These are phyloP conservation scores for Lycium barbarum DNA, from an alignment of 257 asterid species.

Conservation along the genomic window DNA sequence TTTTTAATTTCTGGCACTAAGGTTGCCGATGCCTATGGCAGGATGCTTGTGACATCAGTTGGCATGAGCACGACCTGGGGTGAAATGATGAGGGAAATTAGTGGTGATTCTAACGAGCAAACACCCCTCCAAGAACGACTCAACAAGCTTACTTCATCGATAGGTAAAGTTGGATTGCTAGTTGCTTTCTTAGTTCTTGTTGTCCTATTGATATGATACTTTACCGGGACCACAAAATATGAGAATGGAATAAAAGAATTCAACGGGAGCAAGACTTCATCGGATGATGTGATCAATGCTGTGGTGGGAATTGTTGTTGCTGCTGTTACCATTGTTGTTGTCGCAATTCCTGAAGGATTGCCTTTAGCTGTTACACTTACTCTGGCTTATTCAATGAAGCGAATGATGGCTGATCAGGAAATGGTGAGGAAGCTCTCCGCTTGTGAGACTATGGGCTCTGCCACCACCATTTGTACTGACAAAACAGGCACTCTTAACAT, in stretches of 20 bases:
- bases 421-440: constrained; percentile 66
- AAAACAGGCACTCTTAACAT: constrained; percentile 59
- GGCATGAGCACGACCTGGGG: constrained; percentile 61
- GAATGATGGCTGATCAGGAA: constrained; percentile 65
- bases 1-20: constrained; percentile 51
- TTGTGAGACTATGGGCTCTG: constrained; percentile 67
- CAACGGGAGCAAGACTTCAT: not conserved
- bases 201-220: constrained; percentile 38
- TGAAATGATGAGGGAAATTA: constrained; percentile 56
- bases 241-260: not conserved
- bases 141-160: constrained; percentile 49
- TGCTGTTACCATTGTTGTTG: constrained; percentile 59
- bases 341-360: constrained; percentile 64
- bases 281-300: constrained; percentile 36
- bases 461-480: constrained; percentile 56
- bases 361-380: constrained; percentile 65
- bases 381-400: constrained; percentile 61
- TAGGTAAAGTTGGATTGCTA: constrained; percentile 54
- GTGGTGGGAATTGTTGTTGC: constrained; percentile 52
- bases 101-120: constrained; percentile 41
- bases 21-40: constrained; percentile 52
- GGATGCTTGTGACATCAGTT: constrained; percentile 54
- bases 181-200: constrained; percentile 56
- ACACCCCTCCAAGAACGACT: constrained; percentile 61
- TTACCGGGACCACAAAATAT: not conserved